phyloP scores from a whole-genome alignment of 257 asterid genomes.

The Eucommia ulmoides region DNA sequence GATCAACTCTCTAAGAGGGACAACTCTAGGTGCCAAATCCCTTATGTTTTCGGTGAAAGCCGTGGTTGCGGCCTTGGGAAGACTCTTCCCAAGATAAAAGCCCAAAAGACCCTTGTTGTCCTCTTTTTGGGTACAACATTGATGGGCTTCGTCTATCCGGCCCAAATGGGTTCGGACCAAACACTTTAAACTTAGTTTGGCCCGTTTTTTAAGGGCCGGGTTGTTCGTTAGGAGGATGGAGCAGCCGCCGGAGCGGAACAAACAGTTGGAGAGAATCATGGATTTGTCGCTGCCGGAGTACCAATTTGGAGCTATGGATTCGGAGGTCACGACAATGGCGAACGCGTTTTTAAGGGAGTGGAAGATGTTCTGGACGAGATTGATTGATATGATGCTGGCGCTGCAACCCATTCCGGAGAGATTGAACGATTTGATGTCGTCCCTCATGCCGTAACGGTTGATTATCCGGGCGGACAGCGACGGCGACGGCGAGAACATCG shows the following conservation, averaged over 20 bases:
- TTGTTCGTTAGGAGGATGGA: conserved; percentile 30
- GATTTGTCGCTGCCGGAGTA: conserved; percentile 29
- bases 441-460: conserved; percentile 27
- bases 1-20: conserved; percentile 19
- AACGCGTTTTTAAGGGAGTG: conserved; percentile 14
- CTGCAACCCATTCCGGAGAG: conserved; percentile 42
- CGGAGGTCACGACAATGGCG: conserved; percentile 24
- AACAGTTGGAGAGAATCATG: conserved; percentile 34
- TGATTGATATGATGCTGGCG: conserved; percentile 25
- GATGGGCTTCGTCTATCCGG: conserved; percentile 23
- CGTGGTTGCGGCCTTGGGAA: conserved; percentile 20
- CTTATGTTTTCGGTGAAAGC: conserved; percentile 24
- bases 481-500: conserved; percentile 16
- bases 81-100: conserved; percentile 23
- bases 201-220: conserved; percentile 4
- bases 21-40: conserved; percentile 17
- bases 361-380: conserved; percentile 23
- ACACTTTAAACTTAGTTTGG: conserved; percentile 19
- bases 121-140: conserved; percentile 24
- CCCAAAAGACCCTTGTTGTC: conserved; percentile 23
- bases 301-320: conserved; percentile 32
- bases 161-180: conserved; percentile 31
- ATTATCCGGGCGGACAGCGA: conserved; percentile 19
- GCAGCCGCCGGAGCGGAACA: conserved; percentile 37
- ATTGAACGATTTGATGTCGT: conserved; percentile 22